phyloP scores from a whole-genome alignment of 176 grass and related monocot species.

The Triticum turgidum region DNA sequence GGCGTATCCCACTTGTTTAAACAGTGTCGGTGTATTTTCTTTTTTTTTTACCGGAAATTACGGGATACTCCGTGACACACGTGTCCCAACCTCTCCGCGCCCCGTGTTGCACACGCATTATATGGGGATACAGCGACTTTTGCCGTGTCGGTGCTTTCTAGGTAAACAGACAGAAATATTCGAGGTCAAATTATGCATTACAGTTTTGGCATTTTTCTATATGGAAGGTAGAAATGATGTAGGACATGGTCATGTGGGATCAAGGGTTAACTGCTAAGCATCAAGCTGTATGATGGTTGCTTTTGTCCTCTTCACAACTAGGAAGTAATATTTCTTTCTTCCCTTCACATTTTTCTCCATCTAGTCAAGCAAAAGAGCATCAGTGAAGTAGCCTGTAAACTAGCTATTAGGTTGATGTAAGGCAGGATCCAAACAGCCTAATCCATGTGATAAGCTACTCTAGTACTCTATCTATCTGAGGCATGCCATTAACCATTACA shows the following conservation, averaged over 20 bases:
- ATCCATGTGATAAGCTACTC: slow-evolving; percentile 2
- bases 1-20: no score
- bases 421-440: slow-evolving; percentile 3
- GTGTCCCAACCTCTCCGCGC: no score
- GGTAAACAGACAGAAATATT: not conserved
- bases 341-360: not conserved
- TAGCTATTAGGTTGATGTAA: not conserved
- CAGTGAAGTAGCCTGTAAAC: not conserved
- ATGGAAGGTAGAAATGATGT: not conserved
- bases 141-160: not conserved
- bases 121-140: not conserved
- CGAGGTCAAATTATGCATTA: not conserved
- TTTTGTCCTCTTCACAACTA: not conserved
- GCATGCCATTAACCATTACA: not conserved
- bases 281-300: not conserved
- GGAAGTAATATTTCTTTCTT: not conserved
- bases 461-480: not conserved
- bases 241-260: not conserved
- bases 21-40: no score
- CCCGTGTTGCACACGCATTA: no score
- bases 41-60: no score
- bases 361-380: not conserved
- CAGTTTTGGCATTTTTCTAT: no score
- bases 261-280: not conserved
- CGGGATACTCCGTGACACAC: no score